phyloP scores from a whole-genome alignment of 495 filamentous ascomycete species.

The Penicillium ucsense region DNA sequence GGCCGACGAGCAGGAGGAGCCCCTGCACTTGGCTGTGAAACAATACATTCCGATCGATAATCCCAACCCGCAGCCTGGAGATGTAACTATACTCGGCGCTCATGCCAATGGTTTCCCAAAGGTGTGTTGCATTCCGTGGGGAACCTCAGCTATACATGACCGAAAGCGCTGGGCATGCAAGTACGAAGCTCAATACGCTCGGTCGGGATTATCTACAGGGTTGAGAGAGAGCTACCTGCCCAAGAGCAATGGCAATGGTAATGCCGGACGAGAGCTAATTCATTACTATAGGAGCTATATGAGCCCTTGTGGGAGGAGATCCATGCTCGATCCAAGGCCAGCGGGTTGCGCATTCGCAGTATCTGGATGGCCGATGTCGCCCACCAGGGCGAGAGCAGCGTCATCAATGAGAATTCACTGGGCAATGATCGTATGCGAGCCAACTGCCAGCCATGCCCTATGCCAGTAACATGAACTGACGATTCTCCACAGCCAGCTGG shows the following conservation, averaged over 20 bases:
- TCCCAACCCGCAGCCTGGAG: conserved; percentile 50
- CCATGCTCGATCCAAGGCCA: conserved; percentile 36
- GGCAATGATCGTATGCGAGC: conserved; percentile 65
- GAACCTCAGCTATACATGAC: no score
- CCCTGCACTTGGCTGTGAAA: conserved; percentile 63
- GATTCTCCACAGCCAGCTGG: conserved; percentile 55
- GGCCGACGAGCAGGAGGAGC: conserved; percentile 49
- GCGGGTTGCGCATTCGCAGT: conserved; percentile 59
- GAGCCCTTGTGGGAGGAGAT: conserved; percentile 83
- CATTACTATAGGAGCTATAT: conserved; percentile 58
- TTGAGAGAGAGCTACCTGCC: no score
- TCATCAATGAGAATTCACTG: conserved; percentile 61
- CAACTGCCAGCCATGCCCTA: neutral
- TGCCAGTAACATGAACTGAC: no score
- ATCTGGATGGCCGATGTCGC: conserved; percentile 85
- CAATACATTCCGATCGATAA: conserved; percentile 73
- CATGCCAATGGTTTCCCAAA: conserved; percentile 92
- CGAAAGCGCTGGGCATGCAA: no score
- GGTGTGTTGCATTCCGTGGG: conserved; percentile 24
- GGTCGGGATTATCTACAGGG: no score
- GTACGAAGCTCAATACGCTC: no score
- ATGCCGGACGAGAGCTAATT: no score
- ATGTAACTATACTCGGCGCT: conserved; percentile 74
- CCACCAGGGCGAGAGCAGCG: conserved; percentile 63
- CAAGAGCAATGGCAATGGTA: no score